phyloP scores from a whole-genome alignment of 1,284 basidiomycete species.

The Ustilago esculenta region DNA sequence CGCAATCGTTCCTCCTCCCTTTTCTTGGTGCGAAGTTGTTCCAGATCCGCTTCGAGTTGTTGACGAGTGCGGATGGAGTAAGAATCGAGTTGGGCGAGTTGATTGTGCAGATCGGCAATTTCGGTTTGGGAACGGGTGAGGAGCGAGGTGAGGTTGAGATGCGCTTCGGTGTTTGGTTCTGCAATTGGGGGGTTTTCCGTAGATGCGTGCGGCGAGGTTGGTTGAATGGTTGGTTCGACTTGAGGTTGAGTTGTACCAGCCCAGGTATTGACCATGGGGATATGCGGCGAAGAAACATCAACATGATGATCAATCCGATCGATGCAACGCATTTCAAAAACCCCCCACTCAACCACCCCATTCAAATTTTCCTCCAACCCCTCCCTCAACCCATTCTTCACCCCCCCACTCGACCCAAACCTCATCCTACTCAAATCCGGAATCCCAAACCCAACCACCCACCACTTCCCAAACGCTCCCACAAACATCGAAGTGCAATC shows the following conservation, averaged over 20 bases:
- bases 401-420: no score
- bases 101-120: constrained; percentile 73
- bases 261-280: constrained; percentile 7
- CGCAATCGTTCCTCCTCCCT: constrained; percentile 83
- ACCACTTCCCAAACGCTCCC: constrained; percentile 87
- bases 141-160: constrained; percentile 33
- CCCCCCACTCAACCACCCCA: constrained; percentile 71
- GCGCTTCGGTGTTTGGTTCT: constrained; percentile 14
- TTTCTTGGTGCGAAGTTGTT: constrained; percentile 78
- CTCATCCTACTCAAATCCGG: no score
- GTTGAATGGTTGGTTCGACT: constrained; percentile 1
- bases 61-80: constrained; percentile 71
- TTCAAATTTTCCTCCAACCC: constrained; percentile 77
- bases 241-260: constrained; percentile 2
- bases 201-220: background rate
- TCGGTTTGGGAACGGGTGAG: constrained; percentile 27
- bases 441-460: constrained; percentile 74
- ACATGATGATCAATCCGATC: no score
- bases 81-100: constrained; percentile 76
- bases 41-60: constrained; percentile 77
- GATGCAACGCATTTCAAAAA: constrained; percentile 71
- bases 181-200: constrained; percentile 1
- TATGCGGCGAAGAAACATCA: constrained; percentile 23
- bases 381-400: no score
- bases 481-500: constrained; percentile 79